Evolutionary conservation across 1,284 basidiomycete species (phyloP).

Genomic region (Puccinia hordei): DNA sequence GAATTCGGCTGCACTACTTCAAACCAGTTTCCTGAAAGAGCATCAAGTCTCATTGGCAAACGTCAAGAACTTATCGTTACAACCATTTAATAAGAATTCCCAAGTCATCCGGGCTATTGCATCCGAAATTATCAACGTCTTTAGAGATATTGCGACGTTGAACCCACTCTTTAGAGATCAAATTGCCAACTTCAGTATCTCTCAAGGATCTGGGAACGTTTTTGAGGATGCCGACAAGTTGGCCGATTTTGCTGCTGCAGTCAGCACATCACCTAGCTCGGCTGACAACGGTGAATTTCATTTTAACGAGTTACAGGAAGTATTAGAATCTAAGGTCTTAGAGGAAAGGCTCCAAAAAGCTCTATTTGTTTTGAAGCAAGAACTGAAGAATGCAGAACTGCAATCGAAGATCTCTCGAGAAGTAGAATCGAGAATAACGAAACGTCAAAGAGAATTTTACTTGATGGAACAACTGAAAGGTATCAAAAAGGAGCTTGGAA

Average conservation of each 20-base stretch:
- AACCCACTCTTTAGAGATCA: slow-evolving; percentile 98
- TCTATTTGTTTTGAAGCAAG: slow-evolving; percentile 91
- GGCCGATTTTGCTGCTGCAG: slow-evolving; percentile 95
- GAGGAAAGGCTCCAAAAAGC: slow-evolving; percentile 90
- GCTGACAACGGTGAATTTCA: slow-evolving; percentile 31
- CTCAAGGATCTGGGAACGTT: slow-evolving; percentile 91
- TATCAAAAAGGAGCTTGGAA: slow-evolving; percentile 97
- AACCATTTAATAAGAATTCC: slow-evolving; percentile 84
- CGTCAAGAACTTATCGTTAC: slow-evolving; percentile 78
- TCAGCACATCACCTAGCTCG: slow-evolving; percentile 80
- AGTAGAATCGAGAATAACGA: slow-evolving; percentile 94
- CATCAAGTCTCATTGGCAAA: slow-evolving; percentile 87
- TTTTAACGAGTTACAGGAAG: slow-evolving; percentile 71
- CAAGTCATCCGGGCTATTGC: slow-evolving; percentile 94
- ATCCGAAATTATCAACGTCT: slow-evolving; percentile 93
- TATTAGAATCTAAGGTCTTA: slow-evolving; percentile 81
- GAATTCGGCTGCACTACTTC: slow-evolving; percentile 65
- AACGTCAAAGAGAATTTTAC: slow-evolving; percentile 95
- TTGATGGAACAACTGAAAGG: slow-evolving; percentile 98
- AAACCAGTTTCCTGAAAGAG: slow-evolving; percentile 87
- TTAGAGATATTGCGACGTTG: slow-evolving; percentile 97
- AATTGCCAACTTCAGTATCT: slow-evolving; percentile 94
- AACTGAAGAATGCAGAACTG: slow-evolving; percentile 93
- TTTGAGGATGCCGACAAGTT: slow-evolving; percentile 98
- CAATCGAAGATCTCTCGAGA: slow-evolving; percentile 93